Evolutionary conservation across 2,329 filamentous ascomycete species (phyloP).

Genomic region (Amylocarpus encephaloides): DNA sequence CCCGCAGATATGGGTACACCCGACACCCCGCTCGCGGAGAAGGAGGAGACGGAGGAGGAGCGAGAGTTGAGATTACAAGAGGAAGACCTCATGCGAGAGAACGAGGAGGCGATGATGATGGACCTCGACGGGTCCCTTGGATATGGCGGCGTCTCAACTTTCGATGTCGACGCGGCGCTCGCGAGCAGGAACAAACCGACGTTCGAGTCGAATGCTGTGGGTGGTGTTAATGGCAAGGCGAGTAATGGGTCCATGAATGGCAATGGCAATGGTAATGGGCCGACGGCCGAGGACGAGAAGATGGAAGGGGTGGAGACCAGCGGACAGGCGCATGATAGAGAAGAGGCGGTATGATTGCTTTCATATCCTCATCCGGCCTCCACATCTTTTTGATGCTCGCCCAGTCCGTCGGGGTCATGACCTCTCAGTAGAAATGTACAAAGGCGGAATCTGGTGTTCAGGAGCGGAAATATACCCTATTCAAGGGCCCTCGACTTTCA

Average conservation of each 20-base stretch:
- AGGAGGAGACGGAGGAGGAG: conserved; percentile 21
- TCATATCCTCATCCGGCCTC: too few relatives aligned
- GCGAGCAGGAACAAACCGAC: not conserved
- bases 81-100: conserved; percentile 30
- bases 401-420: too few relatives aligned
- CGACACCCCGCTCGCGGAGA: conserved; percentile 3
- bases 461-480: too few relatives aligned
- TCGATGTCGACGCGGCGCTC: not conserved
- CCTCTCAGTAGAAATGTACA: too few relatives aligned
- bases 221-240: not conserved
- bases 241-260: not conserved
- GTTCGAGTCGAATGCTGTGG: not conserved
- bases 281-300: not conserved
- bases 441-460: too few relatives aligned
- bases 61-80: conserved; percentile 21
- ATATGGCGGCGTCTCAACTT: too few relatives aligned
- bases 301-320: too few relatives aligned
- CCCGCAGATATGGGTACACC: conserved; percentile 13
- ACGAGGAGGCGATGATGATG: conserved; percentile 28
- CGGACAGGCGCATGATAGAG: too few relatives aligned
- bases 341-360: too few relatives aligned
- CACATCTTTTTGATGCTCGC: too few relatives aligned
- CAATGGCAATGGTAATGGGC: not conserved
- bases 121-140: conserved; percentile 18
- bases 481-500: too few relatives aligned